Evolutionary conservation across 768 basidiomycete genomes (phyloP), one percentile per base, ranked within the genome.

Genomic region (Leucosporidium scottii): DNA sequence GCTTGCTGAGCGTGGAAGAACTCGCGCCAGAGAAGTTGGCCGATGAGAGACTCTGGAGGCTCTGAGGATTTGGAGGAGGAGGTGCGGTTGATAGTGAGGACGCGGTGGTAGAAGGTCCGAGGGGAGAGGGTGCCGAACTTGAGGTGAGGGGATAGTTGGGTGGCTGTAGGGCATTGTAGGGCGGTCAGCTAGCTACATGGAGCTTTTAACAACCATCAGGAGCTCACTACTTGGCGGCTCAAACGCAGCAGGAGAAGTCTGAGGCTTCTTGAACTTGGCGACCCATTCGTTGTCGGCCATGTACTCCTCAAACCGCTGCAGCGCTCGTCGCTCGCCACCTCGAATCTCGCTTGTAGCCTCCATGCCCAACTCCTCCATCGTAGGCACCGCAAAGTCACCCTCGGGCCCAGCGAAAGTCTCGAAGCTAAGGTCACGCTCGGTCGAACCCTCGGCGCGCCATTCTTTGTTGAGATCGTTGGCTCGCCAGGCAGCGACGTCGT

Each of bases 101-200:
- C 74, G 2, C 74, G 72, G 78, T 78, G 78, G 73, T 77, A 79
- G 39, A 79, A 73, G 63, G 76, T 76, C 15, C 79, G 62, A 1
- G 79, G 72, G 34, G 77, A 76, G 17, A 80, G 63, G 64, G 78
- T 78, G 25, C 79, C 79, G 59, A 80, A 80, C 63, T 79, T 80
- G 63, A 77, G 61, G 66, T 78, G 77, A 3, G 77, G 78, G 49
- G 67, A 71, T 9, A 79, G 65, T 13, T 77, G 60, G 5, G 79
- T 79, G 20, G 77, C 77, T 36, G 63, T 68, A 25, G 8, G 17
- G 27, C 18, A 20, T 5, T 18, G 25, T 2, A 25, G 1, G 1
- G 28, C 13, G 44, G 20, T 59, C 27, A 59, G 59, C 44, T 10
- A 18, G 27, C 1, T 13, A 13, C 39, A 15, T 12, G 15, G 39